These are phyloP conservation scores for Sclerotiophoma versabilis DNA, from an alignment of 2,329 filamentous ascomycete genomes.

Conservation along the genomic window DNA sequence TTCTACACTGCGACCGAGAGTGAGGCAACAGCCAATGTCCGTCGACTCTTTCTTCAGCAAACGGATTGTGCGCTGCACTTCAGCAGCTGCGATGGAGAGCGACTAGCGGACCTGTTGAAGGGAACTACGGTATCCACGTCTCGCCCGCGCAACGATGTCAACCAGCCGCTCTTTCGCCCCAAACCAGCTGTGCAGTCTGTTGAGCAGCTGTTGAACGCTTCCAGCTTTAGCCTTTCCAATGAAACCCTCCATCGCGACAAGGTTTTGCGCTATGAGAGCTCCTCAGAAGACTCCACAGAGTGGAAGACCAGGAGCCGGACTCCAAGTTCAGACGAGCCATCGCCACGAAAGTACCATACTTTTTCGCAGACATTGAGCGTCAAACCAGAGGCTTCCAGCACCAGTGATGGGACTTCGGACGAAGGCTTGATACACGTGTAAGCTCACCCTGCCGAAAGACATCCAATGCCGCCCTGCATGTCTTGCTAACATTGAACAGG, in stretches of 20 bases:
- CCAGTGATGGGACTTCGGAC: neutral
- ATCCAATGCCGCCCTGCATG: no score
- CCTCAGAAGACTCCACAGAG: neutral
- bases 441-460: neutral
- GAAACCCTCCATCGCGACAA: conserved; percentile 2
- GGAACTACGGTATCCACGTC: neutral
- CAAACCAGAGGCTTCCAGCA: neutral
- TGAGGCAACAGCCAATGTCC: neutral
- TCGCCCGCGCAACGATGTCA: conserved; percentile 1
- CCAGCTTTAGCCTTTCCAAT: neutral
- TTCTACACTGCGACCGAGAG: conserved; percentile 9
- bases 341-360: neutral
- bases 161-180: neutral
- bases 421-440: neutral
- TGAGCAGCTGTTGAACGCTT: neutral
- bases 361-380: neutral
- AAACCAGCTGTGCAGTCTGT: neutral
- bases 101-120: neutral
- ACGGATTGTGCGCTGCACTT: neutral
- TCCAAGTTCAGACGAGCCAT: conserved; percentile 12
- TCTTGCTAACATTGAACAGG: neutral
- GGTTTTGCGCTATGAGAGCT: neutral
- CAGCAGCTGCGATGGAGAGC: neutral
- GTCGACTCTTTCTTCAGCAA: neutral
- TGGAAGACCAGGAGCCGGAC: conserved; percentile 12